phyloP scores from a whole-genome alignment of 176 grass and related monocot genomes.

The Paspalum notatum region DNA sequence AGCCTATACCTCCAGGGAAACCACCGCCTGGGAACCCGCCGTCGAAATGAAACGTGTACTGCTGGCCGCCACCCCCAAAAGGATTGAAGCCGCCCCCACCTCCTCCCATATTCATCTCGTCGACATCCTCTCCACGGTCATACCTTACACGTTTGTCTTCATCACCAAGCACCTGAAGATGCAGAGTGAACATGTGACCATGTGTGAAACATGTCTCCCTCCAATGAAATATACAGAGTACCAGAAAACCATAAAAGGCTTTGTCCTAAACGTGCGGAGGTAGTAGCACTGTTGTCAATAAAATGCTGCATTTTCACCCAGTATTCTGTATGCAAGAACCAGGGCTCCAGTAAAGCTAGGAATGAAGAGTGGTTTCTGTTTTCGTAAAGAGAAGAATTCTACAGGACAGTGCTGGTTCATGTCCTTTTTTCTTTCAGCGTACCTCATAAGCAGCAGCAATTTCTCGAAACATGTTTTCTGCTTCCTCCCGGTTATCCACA shows the following conservation, averaged over 20 bases:
- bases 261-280: no score
- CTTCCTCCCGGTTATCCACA: slow-evolving; percentile 90
- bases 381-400: slow-evolving; percentile 4
- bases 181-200: neutral
- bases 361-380: neutral
- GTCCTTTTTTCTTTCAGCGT: slow-evolving; percentile 2
- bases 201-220: neutral
- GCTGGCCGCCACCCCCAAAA: slow-evolving; percentile 69
- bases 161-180: slow-evolving; percentile 81
- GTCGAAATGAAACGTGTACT: slow-evolving; percentile 77
- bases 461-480: slow-evolving; percentile 90
- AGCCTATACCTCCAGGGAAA: slow-evolving; percentile 71
- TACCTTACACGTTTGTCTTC: slow-evolving; percentile 94
- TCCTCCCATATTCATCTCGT: slow-evolving; percentile 77
- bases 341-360: neutral
- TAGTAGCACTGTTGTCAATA: neutral
- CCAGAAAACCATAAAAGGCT: neutral
- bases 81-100: slow-evolving; percentile 77
- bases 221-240: neutral
- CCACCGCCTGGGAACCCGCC: slow-evolving; percentile 75
- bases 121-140: slow-evolving; percentile 87
- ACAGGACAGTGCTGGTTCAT: slow-evolving; percentile 5
- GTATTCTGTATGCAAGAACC: neutral
- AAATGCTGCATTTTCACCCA: neutral
- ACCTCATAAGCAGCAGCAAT: slow-evolving; percentile 98